Conservation (phyloP, 306 rosid genomes). For the Cucumis sativus region DNA sequence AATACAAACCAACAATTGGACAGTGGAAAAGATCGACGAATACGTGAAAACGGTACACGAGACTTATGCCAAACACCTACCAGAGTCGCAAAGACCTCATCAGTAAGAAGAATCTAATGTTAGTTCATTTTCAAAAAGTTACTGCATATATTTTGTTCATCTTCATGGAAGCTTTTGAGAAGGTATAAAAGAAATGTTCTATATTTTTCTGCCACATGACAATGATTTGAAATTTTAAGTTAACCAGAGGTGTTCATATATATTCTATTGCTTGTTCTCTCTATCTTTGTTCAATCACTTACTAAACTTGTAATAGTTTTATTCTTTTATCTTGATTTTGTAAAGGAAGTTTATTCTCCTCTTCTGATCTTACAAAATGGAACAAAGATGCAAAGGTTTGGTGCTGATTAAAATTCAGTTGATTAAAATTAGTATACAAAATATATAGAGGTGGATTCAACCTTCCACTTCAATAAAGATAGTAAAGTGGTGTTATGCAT, state of each 20-base stretch:
- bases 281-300: neutral
- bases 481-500: no score
- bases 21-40: slow-evolving; percentile 32
- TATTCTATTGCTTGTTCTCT: neutral
- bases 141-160: neutral
- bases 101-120: neutral
- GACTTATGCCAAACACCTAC: slow-evolving; percentile 34
- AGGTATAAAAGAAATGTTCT: neutral
- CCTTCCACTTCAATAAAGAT: no score
- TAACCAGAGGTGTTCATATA: neutral
- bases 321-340: neutral
- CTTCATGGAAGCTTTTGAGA: neutral
- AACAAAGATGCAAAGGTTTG: no score
- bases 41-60: slow-evolving; percentile 22
- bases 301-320: neutral
- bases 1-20: slow-evolving; percentile 37
- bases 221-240: neutral
- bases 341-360: no score
- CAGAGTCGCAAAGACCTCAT: slow-evolving; percentile 36
- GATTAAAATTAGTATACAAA: no score
- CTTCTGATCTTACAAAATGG: no score
- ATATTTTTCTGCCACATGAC: neutral
- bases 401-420: no score
- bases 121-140: slow-evolving; percentile 12
- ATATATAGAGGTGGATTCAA: no score